Base-by-base conservation (phyloP, 2,329 filamentous ascomycete species). In the Fusarium udum region DNA sequence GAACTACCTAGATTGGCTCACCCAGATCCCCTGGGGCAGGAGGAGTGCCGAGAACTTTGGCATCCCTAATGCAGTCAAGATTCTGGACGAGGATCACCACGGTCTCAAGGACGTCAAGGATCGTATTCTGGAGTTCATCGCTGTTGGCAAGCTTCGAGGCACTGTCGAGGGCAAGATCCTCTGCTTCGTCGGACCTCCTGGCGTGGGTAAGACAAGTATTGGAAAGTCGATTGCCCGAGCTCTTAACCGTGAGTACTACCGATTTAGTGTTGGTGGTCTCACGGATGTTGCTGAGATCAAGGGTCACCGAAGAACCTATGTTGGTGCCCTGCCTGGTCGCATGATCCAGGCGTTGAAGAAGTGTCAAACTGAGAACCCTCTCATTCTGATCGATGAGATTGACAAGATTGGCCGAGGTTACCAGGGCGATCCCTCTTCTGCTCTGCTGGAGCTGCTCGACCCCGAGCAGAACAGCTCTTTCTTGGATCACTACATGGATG, bases 271-370 rank as follows among this genome's bases (percentile, higher is more conserved):
- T 14, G 96, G 96, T 80, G 96, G 96, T 77, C 88, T 99, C 75
- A 97, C 95, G 8, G 96, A 99, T 83, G 97, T 99, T 72, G 96
- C 96, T 24, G 96, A 99, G 82, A 98, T 99, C 87, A 99, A 99
- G 86, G 96, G 96, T 57, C 96, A 99, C 82, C 90, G 96, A 78
- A 90, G 96, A 77, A 99, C 96, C 6, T 99, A 99, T 77, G 96
- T 99, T 60, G 96, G 97, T 71, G 96, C 96, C 32, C 86, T 99
- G 40, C 96, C 96, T 8, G 97, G 96, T 57, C 93, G 97, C 67
- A 97, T 99, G 80, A 98, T 99, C 71, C 97, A 99, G 83, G 96
- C 96, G 2, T 85, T 99, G 78, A 99, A 99, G 88, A 99, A 99
- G 83, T 98, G 95, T 81, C 95, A 98, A 84, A 99, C 96, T 0